Evolutionary conservation across 2,329 filamentous ascomycete genomes (phyloP), one percentile per base, ranked within the genome.

Genomic region (Sporothrix variecibatus): DNA sequence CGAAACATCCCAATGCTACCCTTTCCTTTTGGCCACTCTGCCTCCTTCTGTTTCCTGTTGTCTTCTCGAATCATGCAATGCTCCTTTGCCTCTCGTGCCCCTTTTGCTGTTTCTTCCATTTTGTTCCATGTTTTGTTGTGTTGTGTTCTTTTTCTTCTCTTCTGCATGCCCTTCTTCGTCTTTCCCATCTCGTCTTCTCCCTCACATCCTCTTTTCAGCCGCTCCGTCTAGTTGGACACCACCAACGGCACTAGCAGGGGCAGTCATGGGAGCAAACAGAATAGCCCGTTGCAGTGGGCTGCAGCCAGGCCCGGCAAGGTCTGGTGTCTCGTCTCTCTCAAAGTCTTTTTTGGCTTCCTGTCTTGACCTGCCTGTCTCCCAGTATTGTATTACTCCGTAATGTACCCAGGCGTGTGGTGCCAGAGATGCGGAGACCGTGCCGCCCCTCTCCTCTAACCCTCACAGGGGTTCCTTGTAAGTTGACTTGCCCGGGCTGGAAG

Each of bases 241-340:
- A n/a, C 23, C 67, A 56, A 56, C 31, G 17, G 56, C 56, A 72
- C 70, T 72, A 72, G 51, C 68, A 60, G 15, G 69, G 69, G 56
- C 53, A 3, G 51, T 34, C 70, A 64, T 72, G 70, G 53, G 70
- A 51, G 70, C 56, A 72, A 72, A 62, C 56, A 49, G 20, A 69
- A 69, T 26, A 49, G 70, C 40, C 70, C 17, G 53, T 38, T 51
- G 40, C 17, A 43, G 49, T 34, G 3, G 34, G 49, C 49, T 51
- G 43, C 46, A 23, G 38, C 62, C 12, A 67, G 46, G 28, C 15
- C 20, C 4, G 40, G 28, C 17, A 53, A 40, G 46, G 67, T 17
- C 46, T 53, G 43, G 26, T 38, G 11, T 49, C 67, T 2, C n/a
- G n/a, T n/a, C 20, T 38, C 40, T 26, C 38, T 26, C 9, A 20